Evolutionary conservation across 345 rosid species (phyloP), one percentile per base, ranked within the genome.

Genomic region (Arabidopsis arenosa): DNA sequence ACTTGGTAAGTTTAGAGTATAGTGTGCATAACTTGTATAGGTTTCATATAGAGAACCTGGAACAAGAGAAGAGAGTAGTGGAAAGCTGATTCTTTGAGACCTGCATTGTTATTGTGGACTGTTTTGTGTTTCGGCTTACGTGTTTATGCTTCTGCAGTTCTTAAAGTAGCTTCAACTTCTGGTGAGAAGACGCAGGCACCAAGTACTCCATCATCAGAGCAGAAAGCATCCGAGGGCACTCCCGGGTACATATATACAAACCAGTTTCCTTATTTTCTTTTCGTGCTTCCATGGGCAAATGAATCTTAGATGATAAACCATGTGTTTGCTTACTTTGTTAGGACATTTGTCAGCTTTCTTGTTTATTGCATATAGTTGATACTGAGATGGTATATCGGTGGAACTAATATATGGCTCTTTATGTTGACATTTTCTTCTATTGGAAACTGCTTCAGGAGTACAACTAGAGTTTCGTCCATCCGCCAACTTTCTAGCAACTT

Each of bases 401-500:
- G 52, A 28, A 47, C 6, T 14, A 17, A 44, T 26, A 63, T 9
- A 47, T 48, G 36, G 75, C n/a, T 13, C 54, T 63, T 57, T 69
- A 13, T 13, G 44, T 48, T 65, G 66, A 64, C 23, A 48, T 49
- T 40, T 32, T 56, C 12, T 77, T 56, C 28, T 47, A 2, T 61
- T 68, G 69, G 52, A 35, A 65, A 28, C 62, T 82, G 59, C 67
- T 83, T 49, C 87, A 95, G 99, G 88, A 83, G 73, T 74, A 83
- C 96, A 45, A 80, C 70, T 62, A 80, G 97, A 80, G 82, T 73
- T 73, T 84, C 93, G 40, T 88, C 99, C 64, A 84, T 88, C 62
- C 86, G 90, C 65, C 99, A 89, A 76, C 97, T 92, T 49, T 90
- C 97, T 45, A 86, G 75, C 85, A 89, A 84, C 81, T 90, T 89